Base-by-base conservation (phyloP, 495 filamentous ascomycete genomes). In the Gamarada debralockiae region DNA sequence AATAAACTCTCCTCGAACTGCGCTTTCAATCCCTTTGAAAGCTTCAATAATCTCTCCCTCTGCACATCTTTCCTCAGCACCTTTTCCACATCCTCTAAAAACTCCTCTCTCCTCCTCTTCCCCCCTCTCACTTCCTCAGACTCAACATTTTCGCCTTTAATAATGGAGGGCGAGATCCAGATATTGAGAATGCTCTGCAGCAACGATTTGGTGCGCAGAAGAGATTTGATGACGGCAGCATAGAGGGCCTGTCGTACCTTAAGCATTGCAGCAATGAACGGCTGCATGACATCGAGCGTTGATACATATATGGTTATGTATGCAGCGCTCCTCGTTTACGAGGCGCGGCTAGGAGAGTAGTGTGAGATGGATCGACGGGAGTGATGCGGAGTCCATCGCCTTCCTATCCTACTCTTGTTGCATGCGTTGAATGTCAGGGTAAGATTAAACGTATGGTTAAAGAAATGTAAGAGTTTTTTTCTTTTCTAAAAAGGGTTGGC, bases 191-290 rank as follows among this genome's bases (percentile, higher is more conserved):
- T 60, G 23, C 73, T 70, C 52, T 74, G 70, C n/a, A 80, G 56
- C 49, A 80, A 63, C 17, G 74, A 75, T 61, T 70, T 74, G 50
- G 74, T 75, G 38, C 76, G 70, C 25, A 78, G 63, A 38, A 79
- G 67, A 51, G 74, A 74, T 67, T 41, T 73, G 73, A 64, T 65
- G 29, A 72, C 57, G 48, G 60, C 57, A 23, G 60, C 57, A 36
- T 49, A 57, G 51, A 60, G 59, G 44, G 55, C 58, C 48, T 61
- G 55, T 40, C 58, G 61, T 53, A 60, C 55, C 55, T 60, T 58
- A 40, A 55, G 34, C 57, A 64, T 60, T 61, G 61, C 58, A 56
- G 58, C 36, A 57, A 61, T 59, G 58, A 64, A 37, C 41, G 61
- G 58, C 57, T 61, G 58, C 61, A 64, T 64, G 39, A 34, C 50